Conservation (phyloP, 75 land plant species). For the Pseudotsuga menziesii region DNA sequence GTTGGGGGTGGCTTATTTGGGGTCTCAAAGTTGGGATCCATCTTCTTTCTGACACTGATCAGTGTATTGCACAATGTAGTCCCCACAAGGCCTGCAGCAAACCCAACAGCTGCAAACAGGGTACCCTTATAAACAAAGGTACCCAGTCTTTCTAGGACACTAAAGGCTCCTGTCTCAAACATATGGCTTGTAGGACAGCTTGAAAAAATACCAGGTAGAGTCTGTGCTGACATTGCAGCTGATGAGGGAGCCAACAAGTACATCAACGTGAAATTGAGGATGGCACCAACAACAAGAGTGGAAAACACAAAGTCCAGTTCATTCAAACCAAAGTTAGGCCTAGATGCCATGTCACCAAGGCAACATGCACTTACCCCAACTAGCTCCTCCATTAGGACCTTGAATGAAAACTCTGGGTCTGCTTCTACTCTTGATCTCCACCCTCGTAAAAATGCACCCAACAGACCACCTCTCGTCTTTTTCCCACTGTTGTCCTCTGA, state of each 20-base stretch:
- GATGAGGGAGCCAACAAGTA: slow-evolving; percentile 80
- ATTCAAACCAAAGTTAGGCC: slow-evolving; percentile 90
- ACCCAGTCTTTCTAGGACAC: slow-evolving; percentile 49
- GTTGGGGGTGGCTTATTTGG: slow-evolving; percentile 91
- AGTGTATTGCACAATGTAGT: slow-evolving; percentile 78
- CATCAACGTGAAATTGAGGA: slow-evolving; percentile 85
- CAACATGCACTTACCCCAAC: slow-evolving; percentile 85
- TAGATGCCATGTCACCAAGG: slow-evolving; percentile 88
- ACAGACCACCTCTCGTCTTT: slow-evolving; percentile 16
- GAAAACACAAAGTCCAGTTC: slow-evolving; percentile 97
- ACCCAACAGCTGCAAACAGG: slow-evolving; percentile 78
- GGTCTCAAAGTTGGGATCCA: slow-evolving; percentile 83
- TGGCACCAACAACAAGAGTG: slow-evolving; percentile 86
- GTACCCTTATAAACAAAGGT: slow-evolving; percentile 84
- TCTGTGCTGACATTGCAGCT: slow-evolving; percentile 16
- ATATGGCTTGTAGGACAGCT: slow-evolving; percentile 74
- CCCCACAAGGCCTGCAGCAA: slow-evolving; percentile 84
- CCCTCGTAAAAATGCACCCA: slow-evolving; percentile 56
- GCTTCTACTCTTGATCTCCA: slow-evolving; percentile 83
- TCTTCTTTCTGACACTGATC: slow-evolving; percentile 67
- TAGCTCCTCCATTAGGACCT: slow-evolving; percentile 87
- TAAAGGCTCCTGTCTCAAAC: slow-evolving; percentile 77
- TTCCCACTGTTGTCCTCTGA: no score
- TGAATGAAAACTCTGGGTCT: slow-evolving; percentile 94
- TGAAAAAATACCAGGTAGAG: slow-evolving; percentile 63